phyloP scores from a whole-genome alignment of 371 early-diverging fungal genomes.

The Lichtheimia ramosa region DNA sequence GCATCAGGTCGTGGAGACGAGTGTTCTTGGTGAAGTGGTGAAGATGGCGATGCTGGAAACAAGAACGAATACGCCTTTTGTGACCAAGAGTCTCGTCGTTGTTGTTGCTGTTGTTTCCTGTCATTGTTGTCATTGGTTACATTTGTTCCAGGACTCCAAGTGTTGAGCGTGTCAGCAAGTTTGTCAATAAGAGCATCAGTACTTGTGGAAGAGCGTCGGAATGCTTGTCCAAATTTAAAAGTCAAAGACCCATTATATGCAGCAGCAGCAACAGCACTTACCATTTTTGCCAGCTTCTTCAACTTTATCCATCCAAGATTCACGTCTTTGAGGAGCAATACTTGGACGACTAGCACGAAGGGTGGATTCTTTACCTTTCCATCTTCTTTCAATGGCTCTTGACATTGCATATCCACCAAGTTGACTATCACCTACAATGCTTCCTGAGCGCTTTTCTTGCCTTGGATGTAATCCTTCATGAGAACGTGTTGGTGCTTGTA shows the following conservation, averaged over 20 bases:
- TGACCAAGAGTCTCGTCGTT: slow-evolving; percentile 12
- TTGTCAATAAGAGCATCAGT: slow-evolving; percentile 13
- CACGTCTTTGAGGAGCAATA: slow-evolving; percentile 1
- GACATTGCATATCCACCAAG: slow-evolving; percentile 1
- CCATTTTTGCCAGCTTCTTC: slow-evolving; percentile 14
- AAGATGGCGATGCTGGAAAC: background rate
- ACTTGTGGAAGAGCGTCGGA: slow-evolving; percentile 13
- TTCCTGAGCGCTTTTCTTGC: background rate
- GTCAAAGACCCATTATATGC: background rate
- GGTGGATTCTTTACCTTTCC: slow-evolving; percentile 7
- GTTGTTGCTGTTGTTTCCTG: background rate
- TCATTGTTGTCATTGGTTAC: background rate
- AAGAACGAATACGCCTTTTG: slow-evolving; percentile 14
- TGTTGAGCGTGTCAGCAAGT: slow-evolving; percentile 12
- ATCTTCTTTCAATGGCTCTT: slow-evolving; percentile 2
- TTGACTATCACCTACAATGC: slow-evolving; percentile 3
- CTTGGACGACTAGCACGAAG: slow-evolving; percentile 4
- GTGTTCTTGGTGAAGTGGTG: background rate
- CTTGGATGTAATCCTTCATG: background rate
- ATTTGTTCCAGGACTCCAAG: slow-evolving; percentile 10
- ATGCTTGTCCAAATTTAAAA: background rate
- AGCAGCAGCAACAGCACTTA: background rate
- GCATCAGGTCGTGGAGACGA: background rate
- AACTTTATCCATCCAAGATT: slow-evolving; percentile 6
- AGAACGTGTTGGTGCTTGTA: slow-evolving; percentile 11